These are phyloP conservation scores for Suillus plorans DNA, from an alignment of 768 basidiomycete species.

Conservation along the genomic window DNA sequence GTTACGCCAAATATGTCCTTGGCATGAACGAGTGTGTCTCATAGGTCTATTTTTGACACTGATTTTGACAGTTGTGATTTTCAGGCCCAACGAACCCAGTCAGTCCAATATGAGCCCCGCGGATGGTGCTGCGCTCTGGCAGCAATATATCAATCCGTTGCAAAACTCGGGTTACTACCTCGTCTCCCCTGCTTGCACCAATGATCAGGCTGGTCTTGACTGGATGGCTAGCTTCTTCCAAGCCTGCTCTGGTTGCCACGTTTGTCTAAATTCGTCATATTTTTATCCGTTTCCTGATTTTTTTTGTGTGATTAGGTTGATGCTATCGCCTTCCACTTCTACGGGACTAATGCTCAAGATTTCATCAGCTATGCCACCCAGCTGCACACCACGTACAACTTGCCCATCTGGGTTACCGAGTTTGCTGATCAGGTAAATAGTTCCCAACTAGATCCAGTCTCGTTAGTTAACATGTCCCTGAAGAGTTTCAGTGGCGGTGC, in stretches of 20 bases:
- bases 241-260: slow-evolving; percentile 52
- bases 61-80: background rate
- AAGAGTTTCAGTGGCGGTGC: slow-evolving; percentile 55
- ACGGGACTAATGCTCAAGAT: slow-evolving; percentile 48
- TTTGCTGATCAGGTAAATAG: slow-evolving; percentile 60
- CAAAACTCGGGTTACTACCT: slow-evolving; percentile 53
- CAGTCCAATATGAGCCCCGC: slow-evolving; percentile 63
- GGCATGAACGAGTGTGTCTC: slow-evolving; percentile 76
- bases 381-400: slow-evolving; percentile 44
- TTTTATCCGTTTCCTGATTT: background rate
- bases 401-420: slow-evolving; percentile 64
- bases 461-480: background rate
- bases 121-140: slow-evolving; percentile 56
- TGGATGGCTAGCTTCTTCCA: slow-evolving; percentile 68
- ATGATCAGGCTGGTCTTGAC: slow-evolving; percentile 49
- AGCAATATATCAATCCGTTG: slow-evolving; percentile 59
- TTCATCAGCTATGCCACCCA: slow-evolving; percentile 53
- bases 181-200: slow-evolving; percentile 67
- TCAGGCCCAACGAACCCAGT: slow-evolving; percentile 63
- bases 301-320: slow-evolving; percentile 44
- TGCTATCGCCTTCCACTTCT: slow-evolving; percentile 64
- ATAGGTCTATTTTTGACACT: background rate
- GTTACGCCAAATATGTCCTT: slow-evolving; percentile 51
- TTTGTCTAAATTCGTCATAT: slow-evolving; percentile 32
- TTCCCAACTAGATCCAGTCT: background rate